Evolutionary conservation across 129 eudicot genomes (phyloP), one percentile per base, ranked within the genome.

Genomic region (Deinandra increscens): DNA sequence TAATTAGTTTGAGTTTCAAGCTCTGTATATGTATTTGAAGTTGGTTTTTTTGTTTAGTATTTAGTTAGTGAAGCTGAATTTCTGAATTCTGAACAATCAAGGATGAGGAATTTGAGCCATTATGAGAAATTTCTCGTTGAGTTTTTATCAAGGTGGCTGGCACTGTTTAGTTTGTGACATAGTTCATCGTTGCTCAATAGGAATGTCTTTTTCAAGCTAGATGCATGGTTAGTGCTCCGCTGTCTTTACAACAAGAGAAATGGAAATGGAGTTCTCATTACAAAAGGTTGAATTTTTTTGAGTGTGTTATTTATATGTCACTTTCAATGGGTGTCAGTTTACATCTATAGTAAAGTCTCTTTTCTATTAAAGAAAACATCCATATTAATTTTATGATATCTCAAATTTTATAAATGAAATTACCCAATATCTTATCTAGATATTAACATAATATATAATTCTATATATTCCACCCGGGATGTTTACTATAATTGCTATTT

Each of bases 191-290:
- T 58, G 43, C 59, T 9, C 14, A 14, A 9, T 58, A 54, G 54
- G 9, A 54, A 23, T 13, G 45, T 41, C 45, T 41, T 41, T 39
- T 41, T 41, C 45, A 41, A 8, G 45, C 36, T 69, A 69, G 61
- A 46, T 68, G 61, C 72, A 68, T 41, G 45, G 45, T 41, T 41
- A 9, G 45, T 41, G 72, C 61, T 69, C 50, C 53, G 49, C 37
- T 68, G 61, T 46, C 13, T 38, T 68, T 50, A 9, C 45, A n/a
- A 67, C 29, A 12, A 37, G 60, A 38, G 6, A 36, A 6, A 36
- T 7, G 7, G 6, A 36, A 6, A 36, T 7, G 7, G 1, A 4
- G 39, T 36, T 36, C 39, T 36, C 39, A 36, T 4, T 36, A 7
- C 39, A 36, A 36, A 2, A 4, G 6, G 5, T 36, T 36, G 6